Evolutionary conservation across 805 yeast genomes (phyloP).

Genomic region (Barnettozyma pratensis): DNA sequence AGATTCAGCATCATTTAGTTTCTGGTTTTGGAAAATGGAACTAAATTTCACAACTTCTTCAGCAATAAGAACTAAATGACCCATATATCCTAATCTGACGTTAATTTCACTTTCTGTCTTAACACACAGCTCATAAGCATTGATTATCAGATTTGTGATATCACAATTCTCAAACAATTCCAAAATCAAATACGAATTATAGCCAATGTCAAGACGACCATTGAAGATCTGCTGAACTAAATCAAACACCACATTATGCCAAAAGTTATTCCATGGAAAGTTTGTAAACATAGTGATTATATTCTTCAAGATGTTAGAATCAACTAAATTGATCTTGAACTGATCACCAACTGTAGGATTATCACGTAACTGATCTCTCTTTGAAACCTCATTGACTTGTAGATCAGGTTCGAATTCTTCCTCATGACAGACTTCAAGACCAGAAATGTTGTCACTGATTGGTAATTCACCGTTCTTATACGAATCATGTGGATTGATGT

Average conservation of each 20-base stretch:
- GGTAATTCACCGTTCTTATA: conserved; percentile 12
- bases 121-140: conserved; percentile 56
- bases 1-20: conserved; percentile 21
- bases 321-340: conserved; percentile 62
- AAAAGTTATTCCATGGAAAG: conserved; percentile 80
- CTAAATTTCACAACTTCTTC: conserved; percentile 93
- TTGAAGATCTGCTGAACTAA: conserved; percentile 77
- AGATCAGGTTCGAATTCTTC: not conserved
- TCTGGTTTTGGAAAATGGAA: conserved; percentile 28
- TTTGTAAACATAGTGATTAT: conserved; percentile 64
- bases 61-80: conserved; percentile 87
- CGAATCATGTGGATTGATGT: conserved; percentile 12
- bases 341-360: conserved; percentile 67
- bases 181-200: conserved; percentile 54
- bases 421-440: not conserved
- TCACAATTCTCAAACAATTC: conserved; percentile 57
- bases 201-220: conserved; percentile 69
- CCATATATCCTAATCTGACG: conserved; percentile 91
- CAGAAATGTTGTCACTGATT: not conserved
- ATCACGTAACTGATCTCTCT: conserved; percentile 33
- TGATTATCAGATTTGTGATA: conserved; percentile 58
- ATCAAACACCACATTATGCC: conserved; percentile 83
- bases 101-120: conserved; percentile 56
- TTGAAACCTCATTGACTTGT: conserved; percentile 4
- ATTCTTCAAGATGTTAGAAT: conserved; percentile 53